Conservation (phyloP, 2,329 filamentous ascomycete species). For the Fusarium verrucosum region DNA sequence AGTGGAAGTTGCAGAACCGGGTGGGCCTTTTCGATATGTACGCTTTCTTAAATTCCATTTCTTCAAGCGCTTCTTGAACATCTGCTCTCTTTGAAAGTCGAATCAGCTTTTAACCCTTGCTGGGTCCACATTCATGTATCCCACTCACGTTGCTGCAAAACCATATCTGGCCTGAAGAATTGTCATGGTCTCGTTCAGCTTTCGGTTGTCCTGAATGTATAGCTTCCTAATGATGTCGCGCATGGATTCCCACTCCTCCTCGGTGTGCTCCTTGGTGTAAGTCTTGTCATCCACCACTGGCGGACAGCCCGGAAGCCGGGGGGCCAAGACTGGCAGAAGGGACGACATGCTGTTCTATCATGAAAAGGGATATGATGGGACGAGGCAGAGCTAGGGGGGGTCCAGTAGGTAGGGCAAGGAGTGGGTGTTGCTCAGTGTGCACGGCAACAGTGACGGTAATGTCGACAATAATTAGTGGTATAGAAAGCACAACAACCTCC, state of each 20-base stretch:
- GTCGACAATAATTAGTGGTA: slow-evolving; percentile 16
- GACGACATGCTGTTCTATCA: slow-evolving; percentile 39
- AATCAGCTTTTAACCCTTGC: slow-evolving; percentile 23
- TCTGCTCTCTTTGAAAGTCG: slow-evolving; percentile 47
- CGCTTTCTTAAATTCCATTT: slow-evolving; percentile 53
- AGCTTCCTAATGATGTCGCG: slow-evolving; percentile 47
- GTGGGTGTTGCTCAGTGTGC: slow-evolving; percentile 13
- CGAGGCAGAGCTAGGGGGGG: neutral
- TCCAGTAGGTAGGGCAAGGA: neutral
- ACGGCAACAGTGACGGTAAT: slow-evolving; percentile 11
- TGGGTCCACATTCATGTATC: neutral
- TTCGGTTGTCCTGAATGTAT: slow-evolving; percentile 50
- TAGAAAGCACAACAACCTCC: slow-evolving; percentile 20
- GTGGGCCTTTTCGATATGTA: slow-evolving; percentile 46
- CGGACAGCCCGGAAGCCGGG: slow-evolving; percentile 46
- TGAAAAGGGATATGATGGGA: slow-evolving; percentile 17
- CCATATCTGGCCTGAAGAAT: slow-evolving; percentile 49
- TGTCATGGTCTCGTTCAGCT: slow-evolving; percentile 50
- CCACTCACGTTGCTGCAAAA: slow-evolving; percentile 52
- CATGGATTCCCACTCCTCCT: slow-evolving; percentile 49
- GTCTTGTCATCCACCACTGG: slow-evolving; percentile 40
- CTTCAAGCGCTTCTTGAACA: slow-evolving; percentile 53
- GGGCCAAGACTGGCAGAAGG: slow-evolving; percentile 47
- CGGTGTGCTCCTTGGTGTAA: slow-evolving; percentile 49
- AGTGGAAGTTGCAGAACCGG: slow-evolving; percentile 35